These are phyloP conservation scores for Trametes cubensis DNA, from an alignment of 768 basidiomycete genomes.

Conservation along the genomic window DNA sequence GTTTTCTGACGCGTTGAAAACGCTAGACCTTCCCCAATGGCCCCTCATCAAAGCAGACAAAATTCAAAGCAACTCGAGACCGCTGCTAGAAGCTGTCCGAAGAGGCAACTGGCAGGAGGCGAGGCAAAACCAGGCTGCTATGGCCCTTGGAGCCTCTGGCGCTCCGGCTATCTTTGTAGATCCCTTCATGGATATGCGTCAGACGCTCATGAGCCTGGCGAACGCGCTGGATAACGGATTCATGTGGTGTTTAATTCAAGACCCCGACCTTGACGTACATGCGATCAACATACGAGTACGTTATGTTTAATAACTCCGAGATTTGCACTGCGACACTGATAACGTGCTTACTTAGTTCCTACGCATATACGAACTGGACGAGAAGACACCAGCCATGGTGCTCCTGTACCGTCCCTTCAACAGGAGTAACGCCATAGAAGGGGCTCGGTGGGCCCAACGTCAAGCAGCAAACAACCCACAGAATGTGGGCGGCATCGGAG, in stretches of 20 bases:
- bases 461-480: not conserved
- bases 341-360: constrained; percentile 14
- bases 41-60: not conserved
- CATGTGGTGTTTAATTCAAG: constrained; percentile 18
- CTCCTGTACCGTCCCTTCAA: constrained; percentile 20
- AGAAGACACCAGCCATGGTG: constrained; percentile 20
- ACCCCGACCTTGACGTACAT: constrained; percentile 11
- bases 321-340: not conserved
- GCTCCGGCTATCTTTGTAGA: constrained; percentile 12
- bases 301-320: not conserved
- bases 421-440: not conserved
- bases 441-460: constrained; percentile 5
- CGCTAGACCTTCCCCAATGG: not conserved
- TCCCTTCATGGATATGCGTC: constrained; percentile 25
- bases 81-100: constrained; percentile 8
- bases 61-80: not conserved
- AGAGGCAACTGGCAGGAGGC: constrained; percentile 3
- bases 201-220: constrained; percentile 23
- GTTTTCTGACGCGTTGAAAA: not conserved
- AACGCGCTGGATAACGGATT: constrained; percentile 6
- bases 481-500: not conserved
- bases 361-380: constrained; percentile 13
- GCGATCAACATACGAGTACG: constrained; percentile 25
- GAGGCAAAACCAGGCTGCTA: not conserved
- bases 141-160: not conserved